Conservation (phyloP, 441 rosid species). For the Macaranga tanarius region DNA sequence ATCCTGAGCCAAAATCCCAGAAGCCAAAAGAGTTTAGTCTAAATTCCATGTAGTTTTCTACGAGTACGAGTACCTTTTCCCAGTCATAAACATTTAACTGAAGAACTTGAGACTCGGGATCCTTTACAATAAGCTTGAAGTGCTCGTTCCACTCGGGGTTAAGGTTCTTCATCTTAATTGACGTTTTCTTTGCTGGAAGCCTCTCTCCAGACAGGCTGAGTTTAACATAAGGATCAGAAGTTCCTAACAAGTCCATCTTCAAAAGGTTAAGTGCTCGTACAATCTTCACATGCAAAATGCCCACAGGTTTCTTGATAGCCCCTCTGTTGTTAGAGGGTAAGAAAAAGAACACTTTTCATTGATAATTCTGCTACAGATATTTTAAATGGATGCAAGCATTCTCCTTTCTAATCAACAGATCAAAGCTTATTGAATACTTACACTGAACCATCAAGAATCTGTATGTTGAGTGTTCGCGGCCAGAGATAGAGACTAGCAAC, state of each 20-base stretch:
- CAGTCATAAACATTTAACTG: constrained; percentile 75
- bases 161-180: constrained; percentile 66
- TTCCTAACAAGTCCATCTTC: constrained; percentile 72
- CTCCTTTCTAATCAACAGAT: neutral
- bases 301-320: constrained; percentile 67
- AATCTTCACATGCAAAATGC: constrained; percentile 73
- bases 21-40: no score
- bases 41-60: no score
- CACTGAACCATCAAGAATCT: constrained; percentile 69
- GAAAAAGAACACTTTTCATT: constrained; percentile 19
- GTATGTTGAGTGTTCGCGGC: constrained; percentile 71
- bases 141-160: constrained; percentile 87
- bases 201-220: constrained; percentile 69
- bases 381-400: neutral
- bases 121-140: constrained; percentile 77
- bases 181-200: constrained; percentile 68
- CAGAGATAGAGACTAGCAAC: constrained; percentile 69
- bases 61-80: constrained; percentile 63
- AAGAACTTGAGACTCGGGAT: constrained; percentile 65
- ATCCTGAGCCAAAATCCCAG: no score
- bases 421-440: constrained; percentile 38
- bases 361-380: neutral
- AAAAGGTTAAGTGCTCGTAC: constrained; percentile 62
- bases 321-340: constrained; percentile 29
- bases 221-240: constrained; percentile 81